Evolutionary conservation across 164 flowering plant genomes (phyloP), one percentile per base, ranked within the genome.

Genomic region (Vitis rotundifolia): DNA sequence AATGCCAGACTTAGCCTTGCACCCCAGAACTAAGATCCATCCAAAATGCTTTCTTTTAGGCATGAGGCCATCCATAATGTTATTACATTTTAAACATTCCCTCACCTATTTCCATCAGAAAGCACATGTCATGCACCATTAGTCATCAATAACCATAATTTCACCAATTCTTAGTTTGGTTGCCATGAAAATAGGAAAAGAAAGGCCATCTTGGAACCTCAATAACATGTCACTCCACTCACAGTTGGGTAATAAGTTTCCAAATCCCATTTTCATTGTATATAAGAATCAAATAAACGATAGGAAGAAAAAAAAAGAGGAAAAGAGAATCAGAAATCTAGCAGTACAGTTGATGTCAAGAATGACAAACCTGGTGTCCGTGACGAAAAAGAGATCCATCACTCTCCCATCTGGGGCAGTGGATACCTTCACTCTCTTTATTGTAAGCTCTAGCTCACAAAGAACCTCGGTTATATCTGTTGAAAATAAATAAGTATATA

Each of bases 321-420:
- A 6, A 29, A 11, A 55, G 44, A 18, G 48, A 37, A 48, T 31
- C 8, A 12, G 11, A 49, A 47, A 19, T 56, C 56, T 3, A 49
- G 49, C 53, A 49, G 19, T 18, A 48, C 8, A 6, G 22, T 54
- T 29, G 31, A 53, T 12, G 31, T 15, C 31, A 57, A 47, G 48
- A 67, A 65, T 70, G 50, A 29, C 68, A 59, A 66, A 85, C 91
- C 89, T 87, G 63, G 85, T 78, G 51, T 66, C 68, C 26, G 68
- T 66, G 68, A 66, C 28, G 5, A 66, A 66, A 14, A 66, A 66
- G 37, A 66, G 68, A n/a, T 51, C 59, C 68, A 66, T 6, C 3
- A 66, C 59, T 19, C 19, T 66, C 18, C 68, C 68, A 66, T 66
- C 68, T 66, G 68, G 68, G n/a, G 68, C 51, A 10, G 68, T 51